A percentile compares a stretch with the other conserved stretches of the same genome.
These are phyloP conservation scores for Globisporangium takayamanum DNA, from an alignment of 352 stramenopile genomes.

Conservation along the genomic window DNA sequence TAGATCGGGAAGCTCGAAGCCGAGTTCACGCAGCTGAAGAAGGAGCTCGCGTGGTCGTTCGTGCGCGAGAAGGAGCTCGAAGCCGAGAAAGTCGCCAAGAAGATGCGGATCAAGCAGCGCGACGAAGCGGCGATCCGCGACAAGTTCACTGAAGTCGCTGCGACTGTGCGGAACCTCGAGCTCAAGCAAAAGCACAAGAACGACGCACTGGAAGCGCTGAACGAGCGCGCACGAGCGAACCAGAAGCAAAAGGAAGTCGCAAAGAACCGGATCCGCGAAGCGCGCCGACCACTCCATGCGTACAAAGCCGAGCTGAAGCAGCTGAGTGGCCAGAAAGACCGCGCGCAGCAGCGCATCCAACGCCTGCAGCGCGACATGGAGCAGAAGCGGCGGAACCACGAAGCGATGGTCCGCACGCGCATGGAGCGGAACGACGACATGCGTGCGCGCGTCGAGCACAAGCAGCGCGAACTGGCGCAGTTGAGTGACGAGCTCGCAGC, in stretches of 20 bases:
- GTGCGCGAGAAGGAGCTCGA: conserved; percentile 58
- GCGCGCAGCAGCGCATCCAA: conserved; percentile 39
- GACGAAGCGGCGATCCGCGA: conserved; percentile 30
- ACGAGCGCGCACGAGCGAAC: conserved; percentile 28
- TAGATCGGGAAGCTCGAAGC: conserved; percentile 71
- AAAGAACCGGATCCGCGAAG: conserved; percentile 60
- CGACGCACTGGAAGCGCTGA: conserved; percentile 48
- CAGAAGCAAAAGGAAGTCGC: conserved; percentile 40
- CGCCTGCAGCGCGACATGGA: conserved; percentile 48
- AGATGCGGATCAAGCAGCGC: conserved; percentile 45
- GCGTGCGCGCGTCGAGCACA: conserved; percentile 44
- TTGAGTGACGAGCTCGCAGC: conserved; percentile 34
- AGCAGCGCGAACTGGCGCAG: conserved; percentile 34
- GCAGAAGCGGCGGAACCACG: conserved; percentile 44
- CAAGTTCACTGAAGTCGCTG: conserved; percentile 41
- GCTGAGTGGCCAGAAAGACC: conserved; percentile 40
- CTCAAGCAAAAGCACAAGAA: conserved; percentile 63
- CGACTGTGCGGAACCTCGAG: conserved; percentile 41
- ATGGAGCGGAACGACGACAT: conserved; percentile 58
- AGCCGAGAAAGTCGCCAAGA: conserved; percentile 43
- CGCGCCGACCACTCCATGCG: conserved; percentile 49
- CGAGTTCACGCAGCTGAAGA: conserved; percentile 70
- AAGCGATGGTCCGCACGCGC: conserved; percentile 45
- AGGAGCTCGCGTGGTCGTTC: conserved; percentile 79
- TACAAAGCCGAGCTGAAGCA: conserved; percentile 68